Conservation (phyloP, 108 stramenopile species). For the Skeletonema tropicum region DNA sequence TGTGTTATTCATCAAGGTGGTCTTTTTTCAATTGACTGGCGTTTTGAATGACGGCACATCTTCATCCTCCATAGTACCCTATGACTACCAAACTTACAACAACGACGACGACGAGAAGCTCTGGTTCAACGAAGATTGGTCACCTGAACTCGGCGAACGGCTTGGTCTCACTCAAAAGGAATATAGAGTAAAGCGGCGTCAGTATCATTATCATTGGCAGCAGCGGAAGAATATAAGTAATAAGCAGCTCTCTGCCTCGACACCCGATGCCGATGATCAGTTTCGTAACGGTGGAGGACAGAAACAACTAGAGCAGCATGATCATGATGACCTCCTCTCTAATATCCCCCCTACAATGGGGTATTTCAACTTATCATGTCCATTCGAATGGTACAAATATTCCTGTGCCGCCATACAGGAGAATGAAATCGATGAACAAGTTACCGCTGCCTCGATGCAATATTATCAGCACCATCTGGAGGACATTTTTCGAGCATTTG, state of each 20-base stretch:
- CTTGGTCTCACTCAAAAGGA: background rate
- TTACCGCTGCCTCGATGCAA: conserved; percentile 11
- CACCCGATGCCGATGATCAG: background rate
- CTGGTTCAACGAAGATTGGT: background rate
- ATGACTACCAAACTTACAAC: no score
- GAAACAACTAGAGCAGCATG: no score
- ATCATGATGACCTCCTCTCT: no score
- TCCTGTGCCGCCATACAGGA: conserved; percentile 17
- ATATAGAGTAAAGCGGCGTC: background rate
- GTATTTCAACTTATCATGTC: conserved; percentile 33
- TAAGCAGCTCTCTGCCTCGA: no score
- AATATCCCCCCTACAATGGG: conserved; percentile 1
- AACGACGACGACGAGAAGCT: no score
- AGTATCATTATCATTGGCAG: background rate
- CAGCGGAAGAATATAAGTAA: background rate
- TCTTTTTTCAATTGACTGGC: background rate
- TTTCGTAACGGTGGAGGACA: no score
- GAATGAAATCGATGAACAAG: background rate
- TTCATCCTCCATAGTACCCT: background rate
- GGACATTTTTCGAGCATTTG: conserved; percentile 4
- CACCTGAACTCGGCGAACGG: background rate
- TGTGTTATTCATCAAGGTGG: background rate
- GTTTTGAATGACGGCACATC: background rate
- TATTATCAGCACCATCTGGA: conserved; percentile 13
- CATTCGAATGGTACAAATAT: conserved; percentile 34